These are phyloP conservation scores for Linaria vulgaris DNA, from an alignment of 257 asterid species.

Conservation along the genomic window DNA sequence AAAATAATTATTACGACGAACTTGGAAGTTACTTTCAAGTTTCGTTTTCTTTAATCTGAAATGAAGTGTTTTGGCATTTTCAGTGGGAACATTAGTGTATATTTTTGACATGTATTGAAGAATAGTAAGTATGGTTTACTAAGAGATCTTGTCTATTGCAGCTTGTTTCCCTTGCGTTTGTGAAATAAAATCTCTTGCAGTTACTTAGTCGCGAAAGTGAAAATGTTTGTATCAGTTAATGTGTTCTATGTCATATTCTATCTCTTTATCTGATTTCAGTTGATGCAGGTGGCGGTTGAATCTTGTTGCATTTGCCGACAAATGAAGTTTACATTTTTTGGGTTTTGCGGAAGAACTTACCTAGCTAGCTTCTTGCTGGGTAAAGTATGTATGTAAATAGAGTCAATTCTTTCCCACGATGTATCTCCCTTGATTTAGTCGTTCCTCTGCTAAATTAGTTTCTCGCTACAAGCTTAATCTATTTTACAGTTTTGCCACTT, in stretches of 20 bases:
- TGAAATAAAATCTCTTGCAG: not conserved
- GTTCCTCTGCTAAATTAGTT: slow-evolving; percentile 24
- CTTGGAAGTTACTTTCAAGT: too few relatives aligned
- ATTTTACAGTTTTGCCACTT: slow-evolving; percentile 30
- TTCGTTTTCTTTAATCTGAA: too few relatives aligned
- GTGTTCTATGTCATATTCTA: slow-evolving; percentile 21
- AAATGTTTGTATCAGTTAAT: not conserved
- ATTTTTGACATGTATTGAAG: too few relatives aligned
- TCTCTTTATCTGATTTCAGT: slow-evolving; percentile 35
- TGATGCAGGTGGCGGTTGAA: slow-evolving; percentile 77
- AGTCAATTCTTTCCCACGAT: slow-evolving; percentile 2
- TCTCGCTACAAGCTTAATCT: slow-evolving; percentile 27
- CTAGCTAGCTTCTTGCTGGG: slow-evolving; percentile 38
- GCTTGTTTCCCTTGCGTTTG: not conserved
- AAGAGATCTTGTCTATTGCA: too few relatives aligned
- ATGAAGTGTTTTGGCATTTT: too few relatives aligned
- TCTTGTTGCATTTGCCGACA: slow-evolving; percentile 18
- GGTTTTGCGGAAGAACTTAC: slow-evolving; percentile 26
- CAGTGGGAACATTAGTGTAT: too few relatives aligned
- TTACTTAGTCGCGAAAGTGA: slow-evolving; percentile 1
- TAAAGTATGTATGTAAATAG: slow-evolving; percentile 48
- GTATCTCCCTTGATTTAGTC: slow-evolving; percentile 20
- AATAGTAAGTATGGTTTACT: too few relatives aligned
- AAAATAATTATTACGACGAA: too few relatives aligned
- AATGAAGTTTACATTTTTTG: slow-evolving; percentile 7